phyloP scores from a whole-genome alignment of 768 basidiomycete genomes.

The Kwoniella bestiolae region DNA sequence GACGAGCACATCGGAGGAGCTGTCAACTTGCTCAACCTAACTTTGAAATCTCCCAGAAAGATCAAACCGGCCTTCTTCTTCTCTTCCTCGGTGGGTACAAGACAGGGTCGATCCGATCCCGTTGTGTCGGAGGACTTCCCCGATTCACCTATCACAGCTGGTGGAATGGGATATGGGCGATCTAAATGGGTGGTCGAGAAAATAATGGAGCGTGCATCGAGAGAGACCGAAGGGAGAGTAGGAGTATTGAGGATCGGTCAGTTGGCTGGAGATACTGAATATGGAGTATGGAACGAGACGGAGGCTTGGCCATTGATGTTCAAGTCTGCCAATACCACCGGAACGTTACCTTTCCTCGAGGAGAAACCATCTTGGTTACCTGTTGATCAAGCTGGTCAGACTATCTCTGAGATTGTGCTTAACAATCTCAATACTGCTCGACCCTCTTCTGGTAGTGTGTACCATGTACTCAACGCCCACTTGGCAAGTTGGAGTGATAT shows the following conservation, averaged over 20 bases:
- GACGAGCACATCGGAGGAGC: constrained; percentile 63
- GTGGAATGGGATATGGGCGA: constrained; percentile 56
- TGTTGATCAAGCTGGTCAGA: constrained; percentile 63
- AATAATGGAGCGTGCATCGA: constrained; percentile 60
- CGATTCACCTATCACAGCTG: constrained; percentile 55
- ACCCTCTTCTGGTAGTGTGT: constrained; percentile 44
- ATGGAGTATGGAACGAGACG: constrained; percentile 66
- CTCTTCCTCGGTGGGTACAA: constrained; percentile 62
- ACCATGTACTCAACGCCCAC: constrained; percentile 60
- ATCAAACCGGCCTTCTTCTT: constrained; percentile 62
- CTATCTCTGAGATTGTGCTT: constrained; percentile 61
- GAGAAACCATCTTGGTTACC: constrained; percentile 64
- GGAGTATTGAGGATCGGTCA: constrained; percentile 64
- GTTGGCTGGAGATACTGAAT: constrained; percentile 63
- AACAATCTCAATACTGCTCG: constrained; percentile 16
- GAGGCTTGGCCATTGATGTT: constrained; percentile 62
- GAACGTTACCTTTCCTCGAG: constrained; percentile 53
- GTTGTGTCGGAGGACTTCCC: constrained; percentile 58
- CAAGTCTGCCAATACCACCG: constrained; percentile 59
- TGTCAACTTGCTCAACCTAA: constrained; percentile 63
- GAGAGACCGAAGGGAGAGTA: constrained; percentile 48
- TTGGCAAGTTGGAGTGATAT: constrained; percentile 59
- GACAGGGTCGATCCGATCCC: constrained; percentile 57
- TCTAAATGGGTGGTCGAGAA: constrained; percentile 67
- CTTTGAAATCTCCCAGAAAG: constrained; percentile 57